Base-by-base conservation (phyloP, 2,329 filamentous ascomycete genomes). In the Ampelomyces quisqualis region DNA sequence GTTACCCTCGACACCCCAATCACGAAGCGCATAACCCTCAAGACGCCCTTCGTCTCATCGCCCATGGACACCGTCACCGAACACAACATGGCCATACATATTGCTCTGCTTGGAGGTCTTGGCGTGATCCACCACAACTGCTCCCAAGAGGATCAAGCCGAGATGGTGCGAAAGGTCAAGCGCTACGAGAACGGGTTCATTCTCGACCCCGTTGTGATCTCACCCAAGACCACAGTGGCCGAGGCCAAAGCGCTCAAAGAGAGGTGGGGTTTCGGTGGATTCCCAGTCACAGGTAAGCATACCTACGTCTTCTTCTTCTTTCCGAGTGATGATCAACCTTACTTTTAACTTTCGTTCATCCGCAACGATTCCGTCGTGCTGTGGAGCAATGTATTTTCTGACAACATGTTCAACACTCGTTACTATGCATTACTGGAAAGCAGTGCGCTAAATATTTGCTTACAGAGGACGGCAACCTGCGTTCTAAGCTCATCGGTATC, bases 31-130 rank as follows among this genome's bases (percentile, higher is more conserved):
- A 95, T 98, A 72, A 84, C 88, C 23, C 79, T 98, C 69, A 98
- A 96, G 81, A 94, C 90, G 5, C 93, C 93, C 46, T 90, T 98
- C 65, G 82, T 97, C 54, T 98, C 93, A 32, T 97, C 93, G 26
- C 93, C 94, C 63, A 98, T 98, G 93, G 93, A 98, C 76, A 98
- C 93, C 7, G 93, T 98, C 69, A 98, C 94, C 29, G 93, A 98
- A 77, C 88, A 95, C 75, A 91, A 95, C 70, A 98, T 98, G 94
- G 94, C 93, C 53, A 97, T 98, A 62, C 88, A 96, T 75, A 95
- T 94, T 80, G 88, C 88, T 37, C 79, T 93, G 21, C 85, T 93
- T 66, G 88, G 88, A 60, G 88, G 88, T 63, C 77, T 94, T 13
- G 88, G 93, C 74, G 90, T 98, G 59, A 95, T 98, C 58, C 93